Evolutionary conservation across 2,329 filamentous ascomycete genomes (phyloP).

Genomic region (Hymenoscyphus infarciens): DNA sequence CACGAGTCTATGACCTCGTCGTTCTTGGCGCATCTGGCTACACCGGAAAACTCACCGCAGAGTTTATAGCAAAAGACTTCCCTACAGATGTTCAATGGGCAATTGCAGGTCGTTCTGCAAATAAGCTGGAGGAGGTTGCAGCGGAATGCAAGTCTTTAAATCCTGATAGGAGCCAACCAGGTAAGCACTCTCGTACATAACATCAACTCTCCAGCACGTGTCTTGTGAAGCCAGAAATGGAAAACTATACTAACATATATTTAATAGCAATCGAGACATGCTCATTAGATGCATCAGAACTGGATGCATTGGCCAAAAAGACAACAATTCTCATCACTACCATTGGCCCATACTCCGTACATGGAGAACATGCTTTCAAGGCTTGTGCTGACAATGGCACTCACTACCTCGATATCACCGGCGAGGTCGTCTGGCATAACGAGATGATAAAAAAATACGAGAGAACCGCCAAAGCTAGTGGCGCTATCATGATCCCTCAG

Average conservation of each 20-base stretch:
- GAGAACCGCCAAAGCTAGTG: conserved; percentile 47
- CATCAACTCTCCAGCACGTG: not conserved
- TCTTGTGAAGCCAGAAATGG: no score
- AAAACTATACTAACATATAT: not conserved
- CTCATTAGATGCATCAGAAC: conserved; percentile 43
- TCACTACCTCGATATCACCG: conserved; percentile 62
- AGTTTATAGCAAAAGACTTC: conserved; percentile 67
- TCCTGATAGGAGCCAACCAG: conserved; percentile 66
- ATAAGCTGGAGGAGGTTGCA: conserved; percentile 68
- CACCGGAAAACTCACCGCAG: conserved; percentile 72
- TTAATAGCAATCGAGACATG: conserved; percentile 50
- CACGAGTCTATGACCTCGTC: conserved; percentile 57
- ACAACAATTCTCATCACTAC: conserved; percentile 54
- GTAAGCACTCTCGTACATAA: conserved; percentile 42
- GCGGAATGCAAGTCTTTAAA: conserved; percentile 64
- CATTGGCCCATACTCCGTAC: conserved; percentile 55
- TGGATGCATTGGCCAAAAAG: conserved; percentile 51
- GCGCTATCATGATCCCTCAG: conserved; percentile 59
- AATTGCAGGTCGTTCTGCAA: conserved; percentile 74
- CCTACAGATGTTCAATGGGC: conserved; percentile 84
- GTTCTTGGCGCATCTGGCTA: conserved; percentile 73
- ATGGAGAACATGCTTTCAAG: conserved; percentile 57
- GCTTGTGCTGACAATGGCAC: conserved; percentile 61
- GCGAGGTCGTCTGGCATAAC: conserved; percentile 56
- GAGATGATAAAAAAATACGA: conserved; percentile 60